Percentiles rank a stretch among this genome's conserved stretches.
Conservation (phyloP, 768 basidiomycete species). For the Tylopilus balloui region DNA sequence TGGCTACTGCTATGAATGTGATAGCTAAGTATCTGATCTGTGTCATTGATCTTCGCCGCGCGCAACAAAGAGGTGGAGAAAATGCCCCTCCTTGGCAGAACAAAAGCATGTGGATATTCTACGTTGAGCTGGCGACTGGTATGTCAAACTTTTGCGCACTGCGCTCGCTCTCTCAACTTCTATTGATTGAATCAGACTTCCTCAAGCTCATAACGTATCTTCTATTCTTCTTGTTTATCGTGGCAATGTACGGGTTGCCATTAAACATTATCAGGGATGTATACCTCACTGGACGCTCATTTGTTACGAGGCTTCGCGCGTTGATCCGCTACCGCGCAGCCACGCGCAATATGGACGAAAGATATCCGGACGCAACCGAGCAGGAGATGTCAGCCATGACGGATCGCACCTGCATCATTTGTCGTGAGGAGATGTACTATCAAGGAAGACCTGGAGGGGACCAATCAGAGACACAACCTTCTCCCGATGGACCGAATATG, state of each 20-base stretch:
- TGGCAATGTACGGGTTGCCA: constrained; percentile 91
- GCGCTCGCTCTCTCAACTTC: constrained; percentile 4
- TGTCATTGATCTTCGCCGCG: constrained; percentile 75
- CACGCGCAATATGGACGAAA: constrained; percentile 92
- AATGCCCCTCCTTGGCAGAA: constrained; percentile 93
- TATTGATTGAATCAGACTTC: constrained; percentile 61
- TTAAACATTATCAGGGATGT: constrained; percentile 97
- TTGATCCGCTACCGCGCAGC: constrained; percentile 90
- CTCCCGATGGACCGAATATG: constrained; percentile 76
- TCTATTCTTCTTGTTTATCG: constrained; percentile 89
- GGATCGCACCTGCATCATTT: constrained; percentile 96
- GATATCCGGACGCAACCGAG: constrained; percentile 88
- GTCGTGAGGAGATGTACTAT: constrained; percentile 88
- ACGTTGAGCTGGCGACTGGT: constrained; percentile 91
- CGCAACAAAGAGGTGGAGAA: constrained; percentile 72
- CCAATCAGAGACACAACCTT: constrained; percentile 18
- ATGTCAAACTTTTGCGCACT: constrained; percentile 21
- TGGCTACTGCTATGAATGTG: constrained; percentile 74
- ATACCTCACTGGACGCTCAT: constrained; percentile 91
- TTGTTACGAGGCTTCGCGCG: constrained; percentile 81
- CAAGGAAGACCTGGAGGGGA: constrained; percentile 29
- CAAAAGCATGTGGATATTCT: constrained; percentile 96
- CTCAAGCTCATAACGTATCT: constrained; percentile 90
- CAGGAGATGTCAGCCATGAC: constrained; percentile 78
- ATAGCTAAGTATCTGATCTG: constrained; percentile 81